These are phyloP conservation scores for Saccharomyces hybrid DNA, from an alignment of 1,139 yeast species.

Conservation along the genomic window DNA sequence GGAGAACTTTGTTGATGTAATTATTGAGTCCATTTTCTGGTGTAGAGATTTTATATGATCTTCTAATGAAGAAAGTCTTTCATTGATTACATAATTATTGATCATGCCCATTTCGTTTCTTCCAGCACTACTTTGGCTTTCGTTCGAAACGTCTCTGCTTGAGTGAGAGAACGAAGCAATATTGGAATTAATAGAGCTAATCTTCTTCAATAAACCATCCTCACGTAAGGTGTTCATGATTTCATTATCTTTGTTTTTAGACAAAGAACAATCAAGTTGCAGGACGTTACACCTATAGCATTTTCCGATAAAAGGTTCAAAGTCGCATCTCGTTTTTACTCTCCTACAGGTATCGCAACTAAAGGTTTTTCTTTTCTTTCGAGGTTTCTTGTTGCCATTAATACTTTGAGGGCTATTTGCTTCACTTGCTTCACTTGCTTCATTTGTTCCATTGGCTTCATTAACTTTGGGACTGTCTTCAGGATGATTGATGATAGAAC, in stretches of 20 bases:
- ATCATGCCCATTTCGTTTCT: not conserved
- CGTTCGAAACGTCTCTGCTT: not conserved
- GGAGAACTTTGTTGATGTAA: not conserved
- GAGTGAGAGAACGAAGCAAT: not conserved
- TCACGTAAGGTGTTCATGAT: conserved; percentile 12
- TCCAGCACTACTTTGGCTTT: not conserved
- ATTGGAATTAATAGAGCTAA: not conserved
- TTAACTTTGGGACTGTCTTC: not conserved
- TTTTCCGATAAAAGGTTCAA: conserved; percentile 34
- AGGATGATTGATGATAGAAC: not conserved
- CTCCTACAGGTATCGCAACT: conserved; percentile 47
- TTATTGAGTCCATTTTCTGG: conserved; percentile 3
- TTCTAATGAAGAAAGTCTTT: not conserved
- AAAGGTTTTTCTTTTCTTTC: conserved; percentile 39
- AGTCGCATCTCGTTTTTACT: conserved; percentile 48
- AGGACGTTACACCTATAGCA: conserved; percentile 45
- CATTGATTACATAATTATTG: not conserved
- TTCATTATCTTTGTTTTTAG: conserved; percentile 29
- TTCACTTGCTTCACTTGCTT: not conserved
- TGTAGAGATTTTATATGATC: not conserved
- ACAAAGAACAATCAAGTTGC: conserved; percentile 40
- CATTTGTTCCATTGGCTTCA: not conserved
- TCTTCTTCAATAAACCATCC: not conserved
- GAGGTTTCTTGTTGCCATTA: conserved; percentile 14
- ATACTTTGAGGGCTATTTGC: not conserved